Evolutionary conservation across 768 basidiomycete genomes (phyloP), one percentile per base, ranked within the genome.

Genomic region (Boletus pseudo-olivaceus): DNA sequence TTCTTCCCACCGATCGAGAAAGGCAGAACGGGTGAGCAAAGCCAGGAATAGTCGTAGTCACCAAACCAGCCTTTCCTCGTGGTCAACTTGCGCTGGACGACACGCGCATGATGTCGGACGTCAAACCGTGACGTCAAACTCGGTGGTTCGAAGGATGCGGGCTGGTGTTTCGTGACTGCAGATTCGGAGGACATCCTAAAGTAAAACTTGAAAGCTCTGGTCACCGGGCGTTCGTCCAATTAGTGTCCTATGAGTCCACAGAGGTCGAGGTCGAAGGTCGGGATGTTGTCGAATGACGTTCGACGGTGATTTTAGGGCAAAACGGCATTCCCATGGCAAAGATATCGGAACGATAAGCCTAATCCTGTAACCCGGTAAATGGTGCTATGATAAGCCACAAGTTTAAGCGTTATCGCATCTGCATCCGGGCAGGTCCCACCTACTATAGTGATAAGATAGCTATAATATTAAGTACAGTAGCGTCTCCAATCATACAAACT

Each of bases 11-110:
- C 66, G 17, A 67, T 66, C 27, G 76, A 67, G 63, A 81, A 89
- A 0, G 90, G 90, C 0, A 90, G 73, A 1, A 74, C 70, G 3
- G 90, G 89, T 19, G 75, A 79, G 65, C 89, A 91, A 51, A 90
- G 77, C 81, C 82, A 86, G 8, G 72, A 78, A 63, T 88, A 92
- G 72, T 92, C 82, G 64, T 91, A 93, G 65, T 87, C 85, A 1
- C 90, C 90, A n/a, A 92, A 53, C 90, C 90, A 93, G 8, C 90
- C 89, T 41, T 85, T 72, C 57, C 70, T 73, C 2, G 80, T 79
- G 6, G 78, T 77, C 43, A 79, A 30, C 64, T 79, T 80, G 38
- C 51, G 63, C 14, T 61, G 63, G 32, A 73, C 34, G 19, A 51
- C 10, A 6, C 23, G 26, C 3, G 48, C 49, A 27, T 61, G 59